Conservation (phyloP, 2,329 filamentous ascomycete genomes). For the Pestalotiopsis sp. region DNA sequence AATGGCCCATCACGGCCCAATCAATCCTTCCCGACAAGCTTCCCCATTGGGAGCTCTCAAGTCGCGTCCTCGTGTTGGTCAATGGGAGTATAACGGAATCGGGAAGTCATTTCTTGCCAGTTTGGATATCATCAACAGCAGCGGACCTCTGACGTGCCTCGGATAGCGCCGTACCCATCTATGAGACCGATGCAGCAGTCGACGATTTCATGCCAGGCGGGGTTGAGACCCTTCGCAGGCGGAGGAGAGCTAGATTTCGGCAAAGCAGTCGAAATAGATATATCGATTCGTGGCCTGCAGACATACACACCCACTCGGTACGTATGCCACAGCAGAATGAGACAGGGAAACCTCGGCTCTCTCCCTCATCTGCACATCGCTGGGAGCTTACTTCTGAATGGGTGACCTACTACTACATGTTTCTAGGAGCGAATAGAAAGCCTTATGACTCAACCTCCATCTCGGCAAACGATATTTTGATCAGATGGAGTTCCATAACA, state of each 20-base stretch:
- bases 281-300: constrained; percentile 5
- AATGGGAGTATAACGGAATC: neutral
- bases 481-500: neutral
- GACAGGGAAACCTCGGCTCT: neutral
- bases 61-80: neutral
- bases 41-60: neutral
- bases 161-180: neutral
- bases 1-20: neutral
- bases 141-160: neutral
- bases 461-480: neutral
- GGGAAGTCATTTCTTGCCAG: neutral
- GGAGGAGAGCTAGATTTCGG: neutral
- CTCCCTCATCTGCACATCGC: neutral
- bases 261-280: neutral
- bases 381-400: neutral
- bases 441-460: neutral
- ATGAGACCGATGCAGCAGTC: neutral
- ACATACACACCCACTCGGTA: neutral
- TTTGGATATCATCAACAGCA: neutral
- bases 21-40: neutral
- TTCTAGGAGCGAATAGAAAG: neutral
- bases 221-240: neutral
- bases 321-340: neutral
- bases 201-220: neutral
- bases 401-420: neutral